phyloP scores from a whole-genome alignment of 176 grass and related monocot species.

The Olyra latifolia region DNA sequence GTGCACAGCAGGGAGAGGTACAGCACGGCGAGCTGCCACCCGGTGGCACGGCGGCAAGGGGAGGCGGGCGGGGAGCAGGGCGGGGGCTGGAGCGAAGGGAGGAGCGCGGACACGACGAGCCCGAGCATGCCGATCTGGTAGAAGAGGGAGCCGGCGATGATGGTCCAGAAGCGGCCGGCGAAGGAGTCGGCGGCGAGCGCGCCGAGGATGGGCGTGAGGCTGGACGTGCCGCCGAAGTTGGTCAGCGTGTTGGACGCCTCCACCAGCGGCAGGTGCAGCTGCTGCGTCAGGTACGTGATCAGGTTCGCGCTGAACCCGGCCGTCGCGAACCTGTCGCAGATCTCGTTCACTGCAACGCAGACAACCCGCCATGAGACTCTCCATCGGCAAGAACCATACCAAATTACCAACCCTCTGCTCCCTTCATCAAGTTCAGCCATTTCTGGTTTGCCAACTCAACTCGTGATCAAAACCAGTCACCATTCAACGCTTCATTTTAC shows the following conservation, averaged over 20 bases:
- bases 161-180: constrained; percentile 75
- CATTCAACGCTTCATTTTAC: background rate
- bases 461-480: background rate
- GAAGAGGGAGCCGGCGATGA: constrained; percentile 54
- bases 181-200: constrained; percentile 68
- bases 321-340: constrained; percentile 61
- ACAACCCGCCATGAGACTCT: background rate
- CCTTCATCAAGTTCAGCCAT: background rate
- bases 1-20: constrained; percentile 56
- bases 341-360: constrained; percentile 53
- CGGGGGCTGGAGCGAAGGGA: constrained; percentile 42
- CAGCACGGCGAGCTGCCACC: constrained; percentile 48
- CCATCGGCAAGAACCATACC: background rate
- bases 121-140: constrained; percentile 67
- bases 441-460: background rate
- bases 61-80: constrained; percentile 11
- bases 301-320: constrained; percentile 61
- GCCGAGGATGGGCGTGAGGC: constrained; percentile 69
- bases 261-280: constrained; percentile 72
- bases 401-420: background rate
- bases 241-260: constrained; percentile 73
- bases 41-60: constrained; percentile 41
- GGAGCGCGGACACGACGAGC: constrained; percentile 54
- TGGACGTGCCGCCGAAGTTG: constrained; percentile 62
- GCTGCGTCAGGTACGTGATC: constrained; percentile 72